These are phyloP conservation scores for Protomyces arabidopsidicola DNA, from an alignment of 1,139 yeast species.

Conservation along the genomic window DNA sequence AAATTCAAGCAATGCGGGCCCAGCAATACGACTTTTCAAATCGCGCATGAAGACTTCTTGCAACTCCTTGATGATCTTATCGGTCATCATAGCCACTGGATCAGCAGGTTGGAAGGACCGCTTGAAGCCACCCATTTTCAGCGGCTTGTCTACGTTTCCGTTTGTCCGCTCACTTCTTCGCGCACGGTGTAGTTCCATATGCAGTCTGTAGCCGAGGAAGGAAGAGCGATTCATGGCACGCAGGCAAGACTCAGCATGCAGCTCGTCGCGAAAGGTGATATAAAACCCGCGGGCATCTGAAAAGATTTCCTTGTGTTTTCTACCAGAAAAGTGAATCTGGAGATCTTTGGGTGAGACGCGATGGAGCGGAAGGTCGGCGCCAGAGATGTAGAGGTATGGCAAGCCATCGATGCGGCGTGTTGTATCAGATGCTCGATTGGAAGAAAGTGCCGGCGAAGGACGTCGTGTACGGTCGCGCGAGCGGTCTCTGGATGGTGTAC, in stretches of 20 bases:
- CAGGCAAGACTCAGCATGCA: constrained; percentile 64
- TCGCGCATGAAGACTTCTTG: constrained; percentile 63
- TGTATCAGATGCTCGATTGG: background rate
- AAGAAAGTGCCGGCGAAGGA: background rate
- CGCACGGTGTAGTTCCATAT: constrained; percentile 52
- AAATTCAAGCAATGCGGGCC: constrained; percentile 62
- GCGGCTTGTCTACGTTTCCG: constrained; percentile 3
- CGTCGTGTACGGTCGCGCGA: background rate
- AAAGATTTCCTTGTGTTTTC: constrained; percentile 44
- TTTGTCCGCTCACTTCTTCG: background rate
- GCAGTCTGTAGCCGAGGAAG: constrained; percentile 49
- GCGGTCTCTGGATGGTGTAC: background rate
- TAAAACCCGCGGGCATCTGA: constrained; percentile 51
- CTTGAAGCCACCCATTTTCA: constrained; percentile 21
- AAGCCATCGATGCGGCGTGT: constrained; percentile 46
- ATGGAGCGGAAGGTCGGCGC: constrained; percentile 51
- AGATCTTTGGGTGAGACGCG: constrained; percentile 53
- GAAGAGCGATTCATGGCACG: constrained; percentile 60
- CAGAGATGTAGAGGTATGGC: constrained; percentile 55
- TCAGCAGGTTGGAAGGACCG: constrained; percentile 39
- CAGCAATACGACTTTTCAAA: constrained; percentile 67
- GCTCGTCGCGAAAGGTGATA: constrained; percentile 59
- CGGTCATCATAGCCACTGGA: constrained; percentile 54
- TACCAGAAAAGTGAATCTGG: constrained; percentile 50
- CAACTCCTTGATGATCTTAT: constrained; percentile 59